Evolutionary conservation across 768 basidiomycete species (phyloP).

Genomic region (Lactarius pseudohatsudake): DNA sequence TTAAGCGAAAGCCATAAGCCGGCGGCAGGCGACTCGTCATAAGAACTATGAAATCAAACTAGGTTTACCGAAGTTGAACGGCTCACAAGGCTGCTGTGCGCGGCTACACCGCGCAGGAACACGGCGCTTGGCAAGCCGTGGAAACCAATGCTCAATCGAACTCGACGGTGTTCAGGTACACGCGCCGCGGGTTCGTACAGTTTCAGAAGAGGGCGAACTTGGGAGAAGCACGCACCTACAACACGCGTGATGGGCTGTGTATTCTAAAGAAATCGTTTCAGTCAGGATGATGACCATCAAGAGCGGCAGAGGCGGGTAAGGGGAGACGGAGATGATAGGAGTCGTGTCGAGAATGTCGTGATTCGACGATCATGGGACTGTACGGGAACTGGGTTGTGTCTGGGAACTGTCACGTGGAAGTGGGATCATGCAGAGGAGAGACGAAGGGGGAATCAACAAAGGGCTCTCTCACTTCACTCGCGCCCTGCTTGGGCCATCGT

Average conservation of each 20-base stretch:
- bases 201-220: conserved; percentile 11
- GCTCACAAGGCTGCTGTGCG: conserved; percentile 19
- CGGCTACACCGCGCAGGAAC: conserved; percentile 23
- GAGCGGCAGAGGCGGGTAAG: neutral
- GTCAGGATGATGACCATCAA: neutral
- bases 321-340: conserved; percentile 8
- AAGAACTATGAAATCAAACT: conserved; percentile 23
- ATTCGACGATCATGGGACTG: conserved; percentile 3
- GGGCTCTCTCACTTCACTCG: neutral
- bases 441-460: neutral
- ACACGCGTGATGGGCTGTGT: conserved; percentile 29
- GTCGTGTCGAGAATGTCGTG: conserved; percentile 10
- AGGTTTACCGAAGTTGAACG: conserved; percentile 26
- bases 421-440: neutral
- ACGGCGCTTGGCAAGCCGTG: conserved; percentile 16
- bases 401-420: neutral
- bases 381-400: neutral
- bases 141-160: neutral
- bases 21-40: conserved; percentile 18
- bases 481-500: neutral
- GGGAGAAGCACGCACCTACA: conserved; percentile 14
- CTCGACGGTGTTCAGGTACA: conserved; percentile 9
- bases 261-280: neutral
- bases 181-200: conserved; percentile 1
- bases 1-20: conserved; percentile 27